Base-by-base conservation (phyloP, 2,329 filamentous ascomycete species). In the Cercospora berteroae region DNA sequence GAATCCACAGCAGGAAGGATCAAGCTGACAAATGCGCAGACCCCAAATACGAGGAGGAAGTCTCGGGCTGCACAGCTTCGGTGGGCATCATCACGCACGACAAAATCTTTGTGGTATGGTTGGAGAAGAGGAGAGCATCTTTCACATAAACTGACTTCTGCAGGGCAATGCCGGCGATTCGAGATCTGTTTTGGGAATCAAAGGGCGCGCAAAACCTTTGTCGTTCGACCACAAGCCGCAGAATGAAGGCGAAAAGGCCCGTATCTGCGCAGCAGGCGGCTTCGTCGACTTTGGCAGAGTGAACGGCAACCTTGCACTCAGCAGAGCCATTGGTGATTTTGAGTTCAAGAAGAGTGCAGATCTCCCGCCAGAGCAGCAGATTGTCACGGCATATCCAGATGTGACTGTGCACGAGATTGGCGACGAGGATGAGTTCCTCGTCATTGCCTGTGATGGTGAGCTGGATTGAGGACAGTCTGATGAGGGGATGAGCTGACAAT, bases 151-250 rank as follows among this genome's bases (percentile, higher is more conserved):
- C 69, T 74, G 67, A 74, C 66, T 39, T 39, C 31, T 64, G 63
- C 74, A 99, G 95, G 95, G 93, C 77, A 99, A 99, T 79, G 93
- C 95, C 71, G 95, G 95, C 78, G 95, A 99, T 80, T 99, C 95
- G 71, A 89, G 95, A 84, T 92, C 90, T 77, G 95, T 99, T 27
- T 83, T 99, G 72, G 95, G 95, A 75, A 93, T 99, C 77, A 99
- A 98, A 84, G 95, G 95, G 72, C 88, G 95, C 76, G 95, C 95
- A 73, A 99, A 98, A 84, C 95, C 95, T 62, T 86, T 99, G 68
- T 99, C 95, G n/a, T 96, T 96, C 78, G 95, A 99, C 80, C 95
- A 99, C 85, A 99, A 99, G 83, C 95, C 95, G 50, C 94, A 97
- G 80, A 97, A 98, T 74, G 95, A 99, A 87, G 92, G 89, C 79